Evolutionary conservation across 1,139 yeast species (phyloP).

Genomic region (Tardiomyces depauwii): DNA sequence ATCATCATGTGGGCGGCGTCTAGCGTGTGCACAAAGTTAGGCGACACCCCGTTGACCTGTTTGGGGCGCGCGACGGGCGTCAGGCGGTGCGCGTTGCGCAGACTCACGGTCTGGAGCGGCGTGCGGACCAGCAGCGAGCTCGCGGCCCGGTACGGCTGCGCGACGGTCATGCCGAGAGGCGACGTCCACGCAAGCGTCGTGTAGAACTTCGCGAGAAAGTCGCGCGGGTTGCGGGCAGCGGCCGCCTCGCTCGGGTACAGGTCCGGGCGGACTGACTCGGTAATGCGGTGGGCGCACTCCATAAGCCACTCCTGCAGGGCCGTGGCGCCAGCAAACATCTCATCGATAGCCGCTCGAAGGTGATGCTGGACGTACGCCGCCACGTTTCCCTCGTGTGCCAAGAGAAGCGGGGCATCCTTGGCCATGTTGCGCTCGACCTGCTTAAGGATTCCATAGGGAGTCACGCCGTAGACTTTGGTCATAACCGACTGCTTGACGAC

Average conservation of each 20-base stretch:
- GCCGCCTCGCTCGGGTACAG: slow-evolving; percentile 9
- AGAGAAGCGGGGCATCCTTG: slow-evolving; percentile 15
- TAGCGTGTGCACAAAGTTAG: slow-evolving; percentile 82
- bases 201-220: slow-evolving; percentile 34
- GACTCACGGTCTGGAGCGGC: slow-evolving; percentile 63
- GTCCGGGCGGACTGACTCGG: slow-evolving; percentile 38
- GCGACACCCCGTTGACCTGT: slow-evolving; percentile 84
- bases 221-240: slow-evolving; percentile 6
- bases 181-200: slow-evolving; percentile 91
- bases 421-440: slow-evolving; percentile 39
- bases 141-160: slow-evolving; percentile 74
- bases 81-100: slow-evolving; percentile 66
- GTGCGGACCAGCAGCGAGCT: slow-evolving; percentile 53
- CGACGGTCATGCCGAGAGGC: slow-evolving; percentile 79
- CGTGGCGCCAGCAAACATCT: slow-evolving; percentile 77
- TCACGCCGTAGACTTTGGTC: slow-evolving; percentile 95
- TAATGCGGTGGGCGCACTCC: slow-evolving; percentile 63
- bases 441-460: slow-evolving; percentile 71
- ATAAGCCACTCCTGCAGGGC: slow-evolving; percentile 86
- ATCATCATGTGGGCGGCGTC: slow-evolving; percentile 93
- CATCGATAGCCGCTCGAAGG: slow-evolving; percentile 67
- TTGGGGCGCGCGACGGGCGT: slow-evolving; percentile 67
- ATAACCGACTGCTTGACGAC: slow-evolving; percentile 90
- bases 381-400: not conserved
- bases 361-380: slow-evolving; percentile 57